phyloP scores from a whole-genome alignment of 345 rosid genomes.

The Eucalyptus curtisii region DNA sequence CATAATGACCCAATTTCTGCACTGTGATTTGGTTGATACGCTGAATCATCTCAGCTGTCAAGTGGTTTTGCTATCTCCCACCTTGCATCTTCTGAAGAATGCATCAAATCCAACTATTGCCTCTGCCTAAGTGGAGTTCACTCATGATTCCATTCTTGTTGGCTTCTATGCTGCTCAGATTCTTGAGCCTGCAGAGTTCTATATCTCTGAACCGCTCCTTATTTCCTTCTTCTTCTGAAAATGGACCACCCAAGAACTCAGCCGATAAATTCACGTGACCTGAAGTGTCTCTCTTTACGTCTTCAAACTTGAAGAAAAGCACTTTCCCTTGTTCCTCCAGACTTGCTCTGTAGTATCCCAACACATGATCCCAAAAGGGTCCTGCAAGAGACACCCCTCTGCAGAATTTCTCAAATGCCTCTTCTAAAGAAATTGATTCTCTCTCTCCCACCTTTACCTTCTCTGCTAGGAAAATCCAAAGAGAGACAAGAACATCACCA shows the following conservation, averaged over 20 bases:
- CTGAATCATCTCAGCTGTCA: background rate
- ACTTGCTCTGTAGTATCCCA: background rate
- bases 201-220: background rate
- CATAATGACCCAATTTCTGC: background rate
- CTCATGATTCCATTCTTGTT: background rate
- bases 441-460: background rate
- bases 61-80: background rate
- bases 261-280: background rate
- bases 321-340: background rate
- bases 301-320: background rate
- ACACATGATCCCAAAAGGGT: background rate
- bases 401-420: background rate
- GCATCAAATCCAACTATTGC: background rate
- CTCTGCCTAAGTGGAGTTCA: background rate
- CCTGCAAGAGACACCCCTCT: background rate
- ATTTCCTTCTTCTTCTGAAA: background rate
- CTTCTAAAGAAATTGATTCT: background rate
- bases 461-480: background rate
- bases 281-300: background rate
- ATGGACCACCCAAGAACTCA: background rate
- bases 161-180: background rate
- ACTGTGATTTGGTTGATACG: background rate
- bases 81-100: background rate
- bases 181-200: background rate
- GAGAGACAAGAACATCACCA: background rate